Evolutionary conservation across 2,329 filamentous ascomycete species (phyloP).

Genomic region (Microdochium bolleyi): DNA sequence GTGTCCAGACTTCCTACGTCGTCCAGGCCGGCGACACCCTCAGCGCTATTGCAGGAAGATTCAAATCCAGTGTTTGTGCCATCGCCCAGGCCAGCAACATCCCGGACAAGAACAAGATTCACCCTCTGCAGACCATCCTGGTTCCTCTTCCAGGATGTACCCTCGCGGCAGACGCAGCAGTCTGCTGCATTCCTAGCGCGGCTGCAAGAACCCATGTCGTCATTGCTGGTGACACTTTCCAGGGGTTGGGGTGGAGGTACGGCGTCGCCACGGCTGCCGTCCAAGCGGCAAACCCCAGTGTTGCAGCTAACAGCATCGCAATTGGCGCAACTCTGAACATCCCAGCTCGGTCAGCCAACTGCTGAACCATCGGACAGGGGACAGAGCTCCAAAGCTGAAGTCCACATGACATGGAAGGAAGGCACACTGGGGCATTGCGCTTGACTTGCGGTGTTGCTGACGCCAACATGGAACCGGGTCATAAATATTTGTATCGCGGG

Average conservation of each 20-base stretch:
- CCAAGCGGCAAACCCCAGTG: background rate
- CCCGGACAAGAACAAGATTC: background rate
- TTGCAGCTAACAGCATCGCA: background rate
- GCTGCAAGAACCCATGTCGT: background rate
- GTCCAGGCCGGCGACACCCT: background rate
- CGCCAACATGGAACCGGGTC: no score
- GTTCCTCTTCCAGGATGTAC: background rate
- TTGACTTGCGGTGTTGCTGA: no score
- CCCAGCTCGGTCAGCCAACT: background rate
- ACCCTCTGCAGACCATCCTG: background rate
- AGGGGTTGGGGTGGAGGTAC: background rate
- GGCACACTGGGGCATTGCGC: no score
- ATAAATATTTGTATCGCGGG: no score
- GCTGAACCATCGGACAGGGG: background rate
- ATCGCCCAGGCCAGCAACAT: background rate
- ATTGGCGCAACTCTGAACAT: background rate
- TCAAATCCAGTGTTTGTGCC: background rate
- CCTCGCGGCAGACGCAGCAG: background rate
- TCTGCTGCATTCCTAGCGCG: background rate
- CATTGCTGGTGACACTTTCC: background rate
- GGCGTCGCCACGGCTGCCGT: background rate
- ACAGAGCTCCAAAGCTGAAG: no score
- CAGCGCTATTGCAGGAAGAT: background rate
- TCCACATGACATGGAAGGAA: no score
- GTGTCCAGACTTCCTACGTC: background rate